phyloP scores from a whole-genome alignment of 2,329 filamentous ascomycete species.

The Bipolaris cookei region DNA sequence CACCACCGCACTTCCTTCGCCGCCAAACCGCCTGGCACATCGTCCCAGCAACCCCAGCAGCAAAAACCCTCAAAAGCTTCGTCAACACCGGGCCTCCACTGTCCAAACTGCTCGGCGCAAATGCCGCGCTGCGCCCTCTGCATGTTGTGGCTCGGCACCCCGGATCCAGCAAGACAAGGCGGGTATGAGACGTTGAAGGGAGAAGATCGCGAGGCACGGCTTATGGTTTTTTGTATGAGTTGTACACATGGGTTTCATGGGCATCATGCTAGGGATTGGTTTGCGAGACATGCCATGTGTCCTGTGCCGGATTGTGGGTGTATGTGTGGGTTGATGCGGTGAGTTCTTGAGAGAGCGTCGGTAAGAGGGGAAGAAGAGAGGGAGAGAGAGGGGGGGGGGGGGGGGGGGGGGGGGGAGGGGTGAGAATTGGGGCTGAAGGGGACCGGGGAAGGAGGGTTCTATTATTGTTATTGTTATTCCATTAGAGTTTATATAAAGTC shows the following conservation, averaged over 20 bases:
- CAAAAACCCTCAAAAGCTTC: conserved; percentile 33
- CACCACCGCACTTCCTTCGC: neutral
- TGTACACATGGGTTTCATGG: conserved; percentile 71
- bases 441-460: too few species aligned
- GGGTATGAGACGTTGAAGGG: conserved; percentile 45
- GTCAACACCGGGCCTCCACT: conserved; percentile 58
- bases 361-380: neutral
- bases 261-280: conserved; percentile 68
- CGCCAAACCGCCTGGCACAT: neutral
- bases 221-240: conserved; percentile 66
- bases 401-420: neutral
- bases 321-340: conserved; percentile 55
- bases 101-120: conserved; percentile 66
- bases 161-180: conserved; percentile 58
- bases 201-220: conserved; percentile 59
- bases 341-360: neutral
- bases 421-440: too few species aligned
- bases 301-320: conserved; percentile 63
- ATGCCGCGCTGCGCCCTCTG: conserved; percentile 69
- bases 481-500: too few species aligned
- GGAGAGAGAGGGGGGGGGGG: neutral
- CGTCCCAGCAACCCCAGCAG: conserved; percentile 1
- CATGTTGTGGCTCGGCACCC: conserved; percentile 65
- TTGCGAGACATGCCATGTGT: conserved; percentile 60
- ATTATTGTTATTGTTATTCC: too few species aligned